Percentiles rank a stretch among this genome's conserved stretches.
These are phyloP conservation scores for Bryum argenteum DNA, from an alignment of 225 moss, liverwort and hornwort species.

Conservation along the genomic window DNA sequence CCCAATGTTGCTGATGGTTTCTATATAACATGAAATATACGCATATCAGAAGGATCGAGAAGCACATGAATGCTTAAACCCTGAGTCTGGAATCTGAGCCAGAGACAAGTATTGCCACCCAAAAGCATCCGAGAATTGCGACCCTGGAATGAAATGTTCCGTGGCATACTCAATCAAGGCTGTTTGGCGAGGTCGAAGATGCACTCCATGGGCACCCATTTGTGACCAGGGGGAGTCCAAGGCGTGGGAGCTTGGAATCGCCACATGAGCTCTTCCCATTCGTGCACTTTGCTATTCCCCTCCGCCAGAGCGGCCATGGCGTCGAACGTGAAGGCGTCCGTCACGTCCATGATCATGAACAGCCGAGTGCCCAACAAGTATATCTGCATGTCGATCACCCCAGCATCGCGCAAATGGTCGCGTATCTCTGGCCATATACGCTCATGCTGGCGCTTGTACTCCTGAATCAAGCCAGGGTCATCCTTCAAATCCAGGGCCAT, in stretches of 20 bases:
- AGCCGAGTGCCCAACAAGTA: conserved; percentile 28
- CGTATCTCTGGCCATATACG: conserved; percentile 32
- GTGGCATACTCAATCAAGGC: too few species aligned
- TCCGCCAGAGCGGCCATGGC: conserved; percentile 22
- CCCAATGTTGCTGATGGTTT: too few species aligned
- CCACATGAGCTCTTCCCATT: conserved; percentile 36
- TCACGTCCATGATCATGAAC: conserved; percentile 36
- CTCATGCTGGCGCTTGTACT: conserved; percentile 34
- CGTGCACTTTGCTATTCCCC: conserved; percentile 20
- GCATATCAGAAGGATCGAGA: too few species aligned
- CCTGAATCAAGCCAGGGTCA: conserved; percentile 20
- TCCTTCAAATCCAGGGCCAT: conserved; percentile 29
- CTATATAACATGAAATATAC: too few species aligned
- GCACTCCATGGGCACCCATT: conserved; percentile 33
- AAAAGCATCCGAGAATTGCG: not conserved
- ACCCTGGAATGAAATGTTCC: too few species aligned
- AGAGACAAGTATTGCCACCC: not conserved
- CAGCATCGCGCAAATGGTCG: conserved; percentile 15
- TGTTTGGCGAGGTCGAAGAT: conserved; percentile 29
- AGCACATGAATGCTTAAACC: too few species aligned
- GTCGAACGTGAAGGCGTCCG: conserved; percentile 16
- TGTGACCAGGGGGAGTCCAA: conserved; percentile 27
- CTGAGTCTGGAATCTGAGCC: too few species aligned
- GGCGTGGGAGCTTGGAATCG: conserved; percentile 26
- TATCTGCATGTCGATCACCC: conserved; percentile 33